Conservation (phyloP, 306 rosid species). For the Corylus heterophylla region DNA sequence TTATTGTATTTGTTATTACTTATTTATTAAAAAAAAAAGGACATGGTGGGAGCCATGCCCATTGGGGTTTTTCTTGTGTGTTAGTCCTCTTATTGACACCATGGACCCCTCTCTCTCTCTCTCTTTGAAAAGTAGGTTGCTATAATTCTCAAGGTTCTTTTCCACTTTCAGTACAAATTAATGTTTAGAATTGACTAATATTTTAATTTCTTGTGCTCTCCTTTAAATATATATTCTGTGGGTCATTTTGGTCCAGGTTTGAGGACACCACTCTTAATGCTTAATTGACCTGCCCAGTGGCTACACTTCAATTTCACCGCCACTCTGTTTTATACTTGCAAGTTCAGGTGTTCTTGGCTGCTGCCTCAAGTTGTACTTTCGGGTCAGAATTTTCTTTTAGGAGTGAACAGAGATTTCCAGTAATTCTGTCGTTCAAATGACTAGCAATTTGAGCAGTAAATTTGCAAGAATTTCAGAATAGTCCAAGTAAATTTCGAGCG, state of each 20-base stretch:
- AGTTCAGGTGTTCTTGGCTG: not conserved
- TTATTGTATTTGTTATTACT: too few relatives aligned
- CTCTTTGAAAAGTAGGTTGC: not conserved
- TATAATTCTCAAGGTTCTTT: not conserved
- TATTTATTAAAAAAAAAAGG: conserved; percentile 18
- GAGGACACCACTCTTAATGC: conserved; percentile 1
- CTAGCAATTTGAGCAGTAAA: too few relatives aligned
- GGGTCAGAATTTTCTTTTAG: too few relatives aligned
- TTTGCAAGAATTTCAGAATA: too few relatives aligned
- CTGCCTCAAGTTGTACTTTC: not conserved
- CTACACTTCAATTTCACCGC: not conserved
- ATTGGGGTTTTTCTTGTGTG: conserved; percentile 49
- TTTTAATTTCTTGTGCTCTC: not conserved
- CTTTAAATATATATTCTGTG: not conserved
- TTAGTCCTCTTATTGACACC: conserved; percentile 42
- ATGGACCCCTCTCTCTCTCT: conserved; percentile 45
- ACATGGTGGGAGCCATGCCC: conserved; percentile 62
- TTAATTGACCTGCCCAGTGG: not conserved
- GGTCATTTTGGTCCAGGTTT: conserved; percentile 8
- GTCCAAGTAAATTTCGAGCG: too few relatives aligned
- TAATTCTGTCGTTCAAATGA: too few relatives aligned
- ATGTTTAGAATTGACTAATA: not conserved
- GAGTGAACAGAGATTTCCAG: accelerated
- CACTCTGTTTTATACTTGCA: not conserved
- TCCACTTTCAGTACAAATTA: conserved; percentile 1